Base-by-base conservation (phyloP, 345 rosid species). In the Hibiscus syriacus region DNA sequence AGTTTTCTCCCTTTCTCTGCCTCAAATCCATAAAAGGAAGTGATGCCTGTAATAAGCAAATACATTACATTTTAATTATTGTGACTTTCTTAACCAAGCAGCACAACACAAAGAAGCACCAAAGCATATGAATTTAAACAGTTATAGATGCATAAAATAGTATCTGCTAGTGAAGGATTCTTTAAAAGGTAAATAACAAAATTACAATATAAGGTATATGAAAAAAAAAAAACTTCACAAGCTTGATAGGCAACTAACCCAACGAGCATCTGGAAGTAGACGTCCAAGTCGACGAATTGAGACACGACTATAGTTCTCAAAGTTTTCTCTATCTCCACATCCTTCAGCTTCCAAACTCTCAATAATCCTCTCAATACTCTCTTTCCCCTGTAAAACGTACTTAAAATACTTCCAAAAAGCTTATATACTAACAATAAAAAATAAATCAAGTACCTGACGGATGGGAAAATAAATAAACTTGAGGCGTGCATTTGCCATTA, bases 241-340 rank as follows among this genome's bases (percentile, higher is more conserved):
- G 32, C 20, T 62, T 41, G n/a, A 19, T 34, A 59, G 34, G 43
- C 2, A 66, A 82, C 90, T 76, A 63, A 88, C 97, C 92, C 90
- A 88, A 60, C 85, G 84, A 69, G 87, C 83, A 84, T 85, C 92
- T 41, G 97, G 97, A 77, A 90, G 89, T 74, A 90, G 74, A 70
- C 94, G 92, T 65, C 94, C 97, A 55, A 88, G 94, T 54, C 90
- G 78, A 45, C 92, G 80, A 68, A 88, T 43, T 62, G 92, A 86
- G 59, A 86, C 85, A 62, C 85, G 89, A 56, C 83, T 80, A 69
- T 78, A 85, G 46, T 75, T 75, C 71, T 84, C 79, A 67, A 63
- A 86, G 53, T 67, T 83, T 70, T 79, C 94, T 17, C 70, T 5
- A 72, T 75, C 67, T 68, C 81, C 77, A 74, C 70, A 72, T 70